A percentile compares a stretch with the other conserved stretches of the same genome.
These are phyloP conservation scores for Phytopythium boreale DNA, from an alignment of 352 stramenopile species.

Conservation along the genomic window DNA sequence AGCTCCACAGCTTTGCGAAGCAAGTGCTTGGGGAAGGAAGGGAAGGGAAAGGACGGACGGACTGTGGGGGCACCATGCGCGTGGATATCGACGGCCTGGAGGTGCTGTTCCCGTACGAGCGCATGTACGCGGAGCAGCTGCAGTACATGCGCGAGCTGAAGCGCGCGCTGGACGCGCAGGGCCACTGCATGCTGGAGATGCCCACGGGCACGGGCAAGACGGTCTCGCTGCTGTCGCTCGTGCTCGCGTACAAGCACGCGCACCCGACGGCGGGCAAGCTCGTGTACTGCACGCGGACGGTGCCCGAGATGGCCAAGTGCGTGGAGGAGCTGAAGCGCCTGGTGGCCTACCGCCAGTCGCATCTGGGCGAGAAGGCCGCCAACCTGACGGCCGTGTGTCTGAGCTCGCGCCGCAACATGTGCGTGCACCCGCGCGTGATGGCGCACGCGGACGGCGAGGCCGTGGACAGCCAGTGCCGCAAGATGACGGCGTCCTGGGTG, in stretches of 20 bases:
- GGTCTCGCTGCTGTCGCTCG: constrained; percentile 95
- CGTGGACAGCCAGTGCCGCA: constrained; percentile 95
- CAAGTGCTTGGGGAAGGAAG: neutral
- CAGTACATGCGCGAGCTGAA: constrained; percentile 99
- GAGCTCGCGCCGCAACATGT: constrained; percentile 97
- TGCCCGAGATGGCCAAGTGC: constrained; percentile 99
- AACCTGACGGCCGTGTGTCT: constrained; percentile 88
- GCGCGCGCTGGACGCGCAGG: constrained; percentile 94
- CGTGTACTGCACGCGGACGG: constrained; percentile 99
- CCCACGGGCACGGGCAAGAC: constrained; percentile 99
- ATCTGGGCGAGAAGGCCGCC: constrained; percentile 48
- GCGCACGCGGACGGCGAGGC: constrained; percentile 94
- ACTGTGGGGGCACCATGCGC: constrained; percentile 65
- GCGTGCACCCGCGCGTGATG: constrained; percentile 96
- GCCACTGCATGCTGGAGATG: constrained; percentile 98
- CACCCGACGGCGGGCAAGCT: constrained; percentile 96
- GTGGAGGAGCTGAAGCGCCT: constrained; percentile 98
- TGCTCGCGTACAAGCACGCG: constrained; percentile 93
- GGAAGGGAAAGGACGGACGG: neutral
- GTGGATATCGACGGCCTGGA: constrained; percentile 96
- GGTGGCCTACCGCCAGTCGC: constrained; percentile 69
- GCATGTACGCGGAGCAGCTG: constrained; percentile 99
- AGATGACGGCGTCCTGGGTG: constrained; percentile 98
- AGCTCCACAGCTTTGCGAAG: too few species aligned
- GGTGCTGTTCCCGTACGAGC: constrained; percentile 97